phyloP scores from a whole-genome alignment of 148 eudicot species.

The Diospyros lotus region DNA sequence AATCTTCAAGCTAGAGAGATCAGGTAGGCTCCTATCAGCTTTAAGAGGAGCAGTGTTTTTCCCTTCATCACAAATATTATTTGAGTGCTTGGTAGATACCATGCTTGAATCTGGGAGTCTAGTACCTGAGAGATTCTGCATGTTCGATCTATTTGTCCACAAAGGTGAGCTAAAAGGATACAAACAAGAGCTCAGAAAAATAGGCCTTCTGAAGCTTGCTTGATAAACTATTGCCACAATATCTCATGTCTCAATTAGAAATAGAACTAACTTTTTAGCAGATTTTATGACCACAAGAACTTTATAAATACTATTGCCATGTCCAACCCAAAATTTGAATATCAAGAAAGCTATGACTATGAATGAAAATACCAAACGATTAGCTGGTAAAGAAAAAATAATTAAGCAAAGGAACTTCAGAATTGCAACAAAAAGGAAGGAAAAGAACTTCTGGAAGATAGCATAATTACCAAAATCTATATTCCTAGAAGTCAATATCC shows the following conservation, averaged over 20 bases:
- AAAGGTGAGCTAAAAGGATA: slow-evolving; percentile 22
- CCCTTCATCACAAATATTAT: slow-evolving; percentile 16
- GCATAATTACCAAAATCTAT: background rate
- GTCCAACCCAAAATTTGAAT: background rate
- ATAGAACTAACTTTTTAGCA: background rate
- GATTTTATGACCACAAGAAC: background rate
- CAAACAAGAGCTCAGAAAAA: slow-evolving; percentile 24
- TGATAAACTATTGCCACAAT: background rate
- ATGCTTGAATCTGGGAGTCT: slow-evolving; percentile 26
- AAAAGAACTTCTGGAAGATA: background rate
- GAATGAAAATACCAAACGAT: background rate
- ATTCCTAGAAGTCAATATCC: background rate
- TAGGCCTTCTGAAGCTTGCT: background rate
- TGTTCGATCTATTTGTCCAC: slow-evolving; percentile 22
- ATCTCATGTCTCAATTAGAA: background rate
- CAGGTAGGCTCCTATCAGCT: slow-evolving; percentile 16
- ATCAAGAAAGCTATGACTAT: background rate
- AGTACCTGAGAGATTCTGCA: slow-evolving; percentile 22
- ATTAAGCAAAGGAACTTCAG: background rate
- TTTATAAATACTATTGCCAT: background rate
- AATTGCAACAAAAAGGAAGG: background rate
- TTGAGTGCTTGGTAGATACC: slow-evolving; percentile 23
- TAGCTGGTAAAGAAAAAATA: slow-evolving; percentile 8
- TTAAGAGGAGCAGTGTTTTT: slow-evolving; percentile 26
- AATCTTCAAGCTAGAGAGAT: slow-evolving; percentile 25